Base-by-base conservation (phyloP, 257 asterid genomes). In the Solanum pennellii region DNA sequence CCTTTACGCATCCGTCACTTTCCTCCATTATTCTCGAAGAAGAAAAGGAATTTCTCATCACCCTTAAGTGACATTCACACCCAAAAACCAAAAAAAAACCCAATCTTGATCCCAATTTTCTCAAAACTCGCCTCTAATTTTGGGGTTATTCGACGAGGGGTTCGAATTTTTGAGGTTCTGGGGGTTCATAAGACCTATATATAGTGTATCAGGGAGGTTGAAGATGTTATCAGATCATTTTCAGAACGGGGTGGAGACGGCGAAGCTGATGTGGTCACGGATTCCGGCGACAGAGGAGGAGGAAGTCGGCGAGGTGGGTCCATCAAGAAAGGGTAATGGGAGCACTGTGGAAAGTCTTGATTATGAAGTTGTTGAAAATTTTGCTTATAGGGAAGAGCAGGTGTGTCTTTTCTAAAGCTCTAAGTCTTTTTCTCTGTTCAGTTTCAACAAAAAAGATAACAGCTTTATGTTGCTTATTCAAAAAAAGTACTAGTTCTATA, bases 281-380 rank as follows among this genome's bases (percentile, higher is more conserved):
- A 91, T 97, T 91, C 99, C 99, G 83, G 92, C 91, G 87, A 87
- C 93, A 74, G 99, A 94, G 86, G 94, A 86, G 82, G 98, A 93
- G 76, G 89, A 66, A 14, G 96, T 91, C 3, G 90, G 72, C 5
- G 86, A 31, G 29, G 92, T 82, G 66, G 94, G 90, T 76, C 87
- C 49, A 27, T 82, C 86, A 20, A 90, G 86, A 90, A 93, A 90
- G 90, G 84, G 27, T 0, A 90, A 94, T 49, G 95, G 89, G 16
- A 88, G 89, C 59, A 14, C 87, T 68, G 98, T 92, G 72, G 98
- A 97, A 91, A 97, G 99, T 92, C 98, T 97, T 71, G 99, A 97
- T 80, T 97, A 95, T 91, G 99, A 97, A 95, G 98, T 95, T 16
- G 92, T 97, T 85, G 99, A 96, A 83, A 97, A 96, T 88, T 92